phyloP scores from a whole-genome alignment of 2,329 filamentous ascomycete genomes.

The Xylariaceae sp. region DNA sequence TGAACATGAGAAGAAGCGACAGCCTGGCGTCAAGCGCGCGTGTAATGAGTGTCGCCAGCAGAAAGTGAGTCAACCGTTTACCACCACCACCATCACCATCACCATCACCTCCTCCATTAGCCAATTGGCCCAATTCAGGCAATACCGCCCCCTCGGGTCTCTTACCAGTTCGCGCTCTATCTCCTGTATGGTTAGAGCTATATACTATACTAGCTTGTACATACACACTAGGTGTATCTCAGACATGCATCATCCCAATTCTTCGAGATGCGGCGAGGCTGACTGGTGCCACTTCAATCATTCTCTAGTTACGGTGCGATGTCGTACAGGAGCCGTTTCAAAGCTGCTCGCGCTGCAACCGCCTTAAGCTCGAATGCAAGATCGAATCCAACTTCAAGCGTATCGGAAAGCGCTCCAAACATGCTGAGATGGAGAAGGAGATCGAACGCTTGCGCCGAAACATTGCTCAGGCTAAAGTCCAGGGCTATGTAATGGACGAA shows the following conservation, averaged over 20 bases:
- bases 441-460: conserved; percentile 71
- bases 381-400: conserved; percentile 90
- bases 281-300: conserved; percentile 20
- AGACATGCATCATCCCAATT: conserved; percentile 27
- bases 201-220: conserved; percentile 2
- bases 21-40: conserved; percentile 76
- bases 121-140: neutral
- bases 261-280: conserved; percentile 19
- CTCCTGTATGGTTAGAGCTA: neutral
- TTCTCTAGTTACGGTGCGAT: conserved; percentile 70
- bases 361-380: conserved; percentile 81
- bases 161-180: neutral
- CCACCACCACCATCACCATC: conserved; percentile 1
- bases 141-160: neutral
- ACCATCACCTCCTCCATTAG: neutral
- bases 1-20: conserved; percentile 65
- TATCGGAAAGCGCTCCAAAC: conserved; percentile 79
- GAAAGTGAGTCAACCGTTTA: conserved; percentile 64
- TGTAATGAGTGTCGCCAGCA: conserved; percentile 88
- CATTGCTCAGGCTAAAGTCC: conserved; percentile 63
- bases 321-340: conserved; percentile 81
- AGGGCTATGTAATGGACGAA: conserved; percentile 61
- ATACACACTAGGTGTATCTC: conserved; percentile 10
- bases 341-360: conserved; percentile 77
- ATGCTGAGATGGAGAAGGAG: conserved; percentile 86